Base-by-base conservation (phyloP, 352 stramenopile species). In the Ophiocytium majus region DNA sequence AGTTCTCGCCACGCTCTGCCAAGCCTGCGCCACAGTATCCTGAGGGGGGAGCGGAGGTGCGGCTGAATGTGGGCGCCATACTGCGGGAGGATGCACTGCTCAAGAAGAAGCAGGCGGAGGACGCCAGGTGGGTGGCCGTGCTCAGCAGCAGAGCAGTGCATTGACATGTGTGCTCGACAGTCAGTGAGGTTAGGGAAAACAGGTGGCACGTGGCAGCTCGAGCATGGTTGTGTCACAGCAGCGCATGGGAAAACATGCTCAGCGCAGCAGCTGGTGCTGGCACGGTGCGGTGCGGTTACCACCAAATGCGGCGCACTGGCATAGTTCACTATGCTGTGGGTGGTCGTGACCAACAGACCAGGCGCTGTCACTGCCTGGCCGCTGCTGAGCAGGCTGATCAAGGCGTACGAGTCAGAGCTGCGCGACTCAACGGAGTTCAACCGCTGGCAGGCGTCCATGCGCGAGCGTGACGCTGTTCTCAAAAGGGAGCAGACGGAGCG, bases 341-440 rank as follows among this genome's bases (percentile, higher is more conserved):
- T n/a, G n/a, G n/a, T n/a, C n/a, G n/a, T n/a, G n/a, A n/a, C n/a
- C n/a, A n/a, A n/a, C n/a, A n/a, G n/a, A n/a, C n/a, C n/a, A n/a
- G n/a, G n/a, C n/a, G n/a, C n/a, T n/a, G n/a, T n/a, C n/a, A n/a
- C n/a, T n/a, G n/a, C n/a, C n/a, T n/a, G n/a, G n/a, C n/a, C n/a
- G n/a, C n/a, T n/a, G n/a, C n/a, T n/a, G n/a, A n/a, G n/a, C 31
- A 81, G 75, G 5, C 31, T 81, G 36, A 81, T 81, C 37, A 28
- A 93, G 76, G 91, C 92, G 5, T 98, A 96, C 82, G 95, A 98
- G 86, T 91, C 92, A 0, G 94, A 97, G 79, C 87, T 98, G 31
- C 89, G 94, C 19, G 94, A 98, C 74, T 92, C 92, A 0, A 93
- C 95, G 34, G 94, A 97, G 43, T 98, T 96, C 49, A 95, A 96